Evolutionary conservation across 768 basidiomycete genomes (phyloP), one percentile per base, ranked within the genome.

Genomic region (Podaxis mareebaensis): DNA sequence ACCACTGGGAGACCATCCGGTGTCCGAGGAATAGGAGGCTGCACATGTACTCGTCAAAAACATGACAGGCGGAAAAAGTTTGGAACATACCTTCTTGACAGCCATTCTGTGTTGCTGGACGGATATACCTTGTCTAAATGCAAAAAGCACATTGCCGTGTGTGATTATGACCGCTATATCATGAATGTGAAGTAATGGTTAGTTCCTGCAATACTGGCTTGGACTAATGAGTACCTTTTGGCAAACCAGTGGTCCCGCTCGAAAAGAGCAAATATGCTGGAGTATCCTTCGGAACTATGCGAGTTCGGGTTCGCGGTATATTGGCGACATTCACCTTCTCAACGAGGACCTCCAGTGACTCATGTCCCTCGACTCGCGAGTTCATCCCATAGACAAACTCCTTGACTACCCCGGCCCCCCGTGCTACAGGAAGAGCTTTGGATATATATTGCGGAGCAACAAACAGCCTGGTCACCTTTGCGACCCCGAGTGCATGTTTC

Each of bases 161-260:
- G 88, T 83, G 28, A 88, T 82, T 87, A 85, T 88, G 17, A 90
- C 85, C 4, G 83, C 89, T 90, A 60, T 46, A 51, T 24, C 30
- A 33, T 26, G 10, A 33, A 33, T 39, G 30, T 12, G 24, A 15
- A 20, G 22, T 15, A 22, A 11, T 10, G 24, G 13, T 26, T 11
- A 24, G 22, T 7, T 3, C 20, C 10, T 22, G 20, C 3, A 51
- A 0, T 24, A 22, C 12, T 15, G 12, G 24, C 4, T 26, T 17
- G 13, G 13, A 13, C 7, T 24, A 13, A 22, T 12, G 2, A 13
- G 11, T 13, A 85, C 89, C 89, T 82, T 92, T 92, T 0, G 90
- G 89, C 3, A 87, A 74, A 1, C 91, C 90, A 64, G 82, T 91
- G 0, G 91, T 92, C 24, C 90, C 90, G 66, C 90, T 92, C 0